Evolutionary conservation across 345 rosid genomes (phyloP).

Genomic region (Ricinus communis): DNA sequence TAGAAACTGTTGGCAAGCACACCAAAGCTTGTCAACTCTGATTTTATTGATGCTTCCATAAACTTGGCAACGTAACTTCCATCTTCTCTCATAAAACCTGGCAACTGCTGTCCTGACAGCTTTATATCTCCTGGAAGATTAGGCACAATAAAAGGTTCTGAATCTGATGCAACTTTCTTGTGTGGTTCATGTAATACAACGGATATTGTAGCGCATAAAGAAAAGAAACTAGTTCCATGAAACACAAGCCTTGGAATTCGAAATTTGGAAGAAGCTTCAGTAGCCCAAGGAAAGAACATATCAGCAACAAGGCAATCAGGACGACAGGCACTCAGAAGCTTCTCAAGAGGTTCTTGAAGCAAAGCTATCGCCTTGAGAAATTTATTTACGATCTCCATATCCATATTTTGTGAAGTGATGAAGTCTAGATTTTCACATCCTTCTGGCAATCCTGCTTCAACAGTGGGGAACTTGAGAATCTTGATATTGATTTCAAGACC

Average conservation of each 20-base stretch:
- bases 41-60: slow-evolving; percentile 21
- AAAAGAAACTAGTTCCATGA: slow-evolving; percentile 36
- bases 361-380: slow-evolving; percentile 10
- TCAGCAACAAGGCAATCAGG: slow-evolving; percentile 38
- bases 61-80: slow-evolving; percentile 22
- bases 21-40: slow-evolving; percentile 56
- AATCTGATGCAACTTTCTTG: slow-evolving; percentile 28
- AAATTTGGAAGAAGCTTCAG: slow-evolving; percentile 23
- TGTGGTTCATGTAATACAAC: slow-evolving; percentile 20
- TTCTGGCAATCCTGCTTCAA: slow-evolving; percentile 35
- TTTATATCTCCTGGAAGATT: slow-evolving; percentile 33
- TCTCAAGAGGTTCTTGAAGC: slow-evolving; percentile 33
- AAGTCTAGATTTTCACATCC: slow-evolving; percentile 11
- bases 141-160: slow-evolving; percentile 33
- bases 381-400: background rate
- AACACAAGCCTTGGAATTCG: slow-evolving; percentile 41
- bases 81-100: background rate
- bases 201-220: background rate
- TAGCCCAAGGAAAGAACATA: slow-evolving; percentile 37
- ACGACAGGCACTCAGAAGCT: slow-evolving; percentile 14
- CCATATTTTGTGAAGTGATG: background rate
- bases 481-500: slow-evolving; percentile 34
- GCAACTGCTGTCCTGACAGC: slow-evolving; percentile 21
- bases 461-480: slow-evolving; percentile 42
- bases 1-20: slow-evolving; percentile 67